Conservation (phyloP, 305 asterid genomes). For the Ilex paraguariensis region DNA sequence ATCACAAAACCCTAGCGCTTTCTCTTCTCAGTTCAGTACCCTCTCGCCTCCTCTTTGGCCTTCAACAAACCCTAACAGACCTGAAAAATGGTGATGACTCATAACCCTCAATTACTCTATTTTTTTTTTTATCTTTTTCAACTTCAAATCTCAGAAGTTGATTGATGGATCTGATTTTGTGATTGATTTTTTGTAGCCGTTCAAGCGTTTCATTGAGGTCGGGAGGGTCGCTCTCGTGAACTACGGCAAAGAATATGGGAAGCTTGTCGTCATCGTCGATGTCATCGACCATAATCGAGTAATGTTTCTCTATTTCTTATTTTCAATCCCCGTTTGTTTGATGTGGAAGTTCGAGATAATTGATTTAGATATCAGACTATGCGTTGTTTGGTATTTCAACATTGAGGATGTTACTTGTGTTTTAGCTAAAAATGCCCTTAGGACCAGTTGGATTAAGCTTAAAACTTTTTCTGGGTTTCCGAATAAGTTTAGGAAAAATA, state of each 20-base stretch:
- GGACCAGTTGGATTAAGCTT: no score
- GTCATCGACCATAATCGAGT: constrained; percentile 10
- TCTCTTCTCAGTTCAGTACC: background rate
- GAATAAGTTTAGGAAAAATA: no score
- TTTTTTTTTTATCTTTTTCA: background rate
- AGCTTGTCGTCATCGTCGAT: constrained; percentile 13
- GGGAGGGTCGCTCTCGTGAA: constrained; percentile 15
- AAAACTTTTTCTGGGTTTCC: no score
- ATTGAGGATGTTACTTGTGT: no score
- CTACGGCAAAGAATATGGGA: constrained; percentile 14
- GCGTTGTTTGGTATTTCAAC: no score
- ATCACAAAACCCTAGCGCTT: no score
- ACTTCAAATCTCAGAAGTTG: background rate
- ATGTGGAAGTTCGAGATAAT: no score
- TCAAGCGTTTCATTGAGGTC: constrained; percentile 15
- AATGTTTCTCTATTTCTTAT: background rate
- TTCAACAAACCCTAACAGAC: background rate
- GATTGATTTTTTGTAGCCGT: constrained; percentile 1
- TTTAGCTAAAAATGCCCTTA: no score
- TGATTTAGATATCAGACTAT: no score
- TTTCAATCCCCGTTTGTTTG: no score
- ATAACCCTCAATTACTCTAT: background rate
- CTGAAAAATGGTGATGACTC: background rate
- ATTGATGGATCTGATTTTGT: background rate
- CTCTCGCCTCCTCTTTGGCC: background rate